Base-by-base conservation (phyloP, 306 rosid genomes). In the Lotus japonicus region DNA sequence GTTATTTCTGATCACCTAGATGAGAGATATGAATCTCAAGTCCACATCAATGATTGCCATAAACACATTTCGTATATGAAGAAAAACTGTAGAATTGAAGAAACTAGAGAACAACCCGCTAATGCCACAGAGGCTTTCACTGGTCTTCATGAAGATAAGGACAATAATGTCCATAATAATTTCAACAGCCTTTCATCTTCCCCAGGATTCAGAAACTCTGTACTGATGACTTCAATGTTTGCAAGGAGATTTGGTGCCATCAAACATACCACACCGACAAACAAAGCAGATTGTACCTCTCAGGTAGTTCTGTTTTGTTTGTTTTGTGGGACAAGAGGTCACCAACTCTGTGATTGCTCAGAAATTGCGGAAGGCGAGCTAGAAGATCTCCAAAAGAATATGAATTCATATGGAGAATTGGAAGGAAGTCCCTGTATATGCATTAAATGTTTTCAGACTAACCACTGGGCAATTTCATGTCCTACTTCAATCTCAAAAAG, bases 321-420 rank as follows among this genome's bases (percentile, higher is more conserved):
- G 70, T 89, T 86, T 82, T 89, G 96, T 51, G 97, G 95, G 62
- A 63, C 69, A 55, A 86, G 69, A 53, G 98, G 92, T 66, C 91
- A 89, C 73, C 81, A 68, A 57, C 77, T 89, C 64, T 60, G 52
- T 53, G 79, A 84, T 68, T 89, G 91, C 69, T 74, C 77, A 6
- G 77, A 71, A 35, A 77, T 83, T 55, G 63, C 69, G 15, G 84
- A 62, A 70, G 64, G 70, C 33, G 89, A 86, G 63, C 77, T 76
- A 15, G 84, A 85, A 75, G 86, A 81, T 75, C 84, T 89, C 66
- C 64, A 41, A 56, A 79, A 80, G 74, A 84, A 84, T 67, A 9
- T 79, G 38, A 74, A 58, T 66, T 49, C 81, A 18, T 73, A 44
- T 71, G 80, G 49, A 12, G 85, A 67, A 38, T 48, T 66, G 56